phyloP scores from a whole-genome alignment of 805 yeast genomes.

The Candida gorgasii region DNA sequence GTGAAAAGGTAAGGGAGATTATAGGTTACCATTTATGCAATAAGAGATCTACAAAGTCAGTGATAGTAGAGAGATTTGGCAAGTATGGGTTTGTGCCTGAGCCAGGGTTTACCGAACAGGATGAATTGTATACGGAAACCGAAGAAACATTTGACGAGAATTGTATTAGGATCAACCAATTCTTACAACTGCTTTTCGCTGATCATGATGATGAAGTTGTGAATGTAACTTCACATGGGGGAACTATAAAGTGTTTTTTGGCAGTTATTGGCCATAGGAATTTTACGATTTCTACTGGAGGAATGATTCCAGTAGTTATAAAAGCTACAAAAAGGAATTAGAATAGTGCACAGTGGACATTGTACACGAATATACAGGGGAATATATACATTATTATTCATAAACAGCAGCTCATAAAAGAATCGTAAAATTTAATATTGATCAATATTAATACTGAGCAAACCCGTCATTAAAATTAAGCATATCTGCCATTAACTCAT shows the following conservation, averaged over 20 bases:
- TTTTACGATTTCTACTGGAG: slow-evolving; percentile 62
- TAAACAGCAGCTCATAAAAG: too few relatives aligned
- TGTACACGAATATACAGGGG: too few relatives aligned
- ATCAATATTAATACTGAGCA: too few relatives aligned
- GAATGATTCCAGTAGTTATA: slow-evolving; percentile 61
- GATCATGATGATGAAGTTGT: slow-evolving; percentile 25
- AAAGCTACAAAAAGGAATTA: slow-evolving; percentile 31
- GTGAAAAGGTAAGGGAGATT: slow-evolving; percentile 59
- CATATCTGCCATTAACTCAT: background rate
- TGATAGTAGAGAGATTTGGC: slow-evolving; percentile 39
- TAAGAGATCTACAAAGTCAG: slow-evolving; percentile 46
- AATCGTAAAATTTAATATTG: too few relatives aligned
- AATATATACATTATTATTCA: too few relatives aligned
- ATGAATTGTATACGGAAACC: slow-evolving; percentile 43
- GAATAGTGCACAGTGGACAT: background rate
- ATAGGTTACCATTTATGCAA: slow-evolving; percentile 65
- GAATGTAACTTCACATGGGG: slow-evolving; percentile 54
- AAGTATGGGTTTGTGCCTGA: slow-evolving; percentile 35
- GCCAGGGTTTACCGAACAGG: slow-evolving; percentile 45
- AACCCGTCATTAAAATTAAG: background rate
- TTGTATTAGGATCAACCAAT: slow-evolving; percentile 47
- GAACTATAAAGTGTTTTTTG: slow-evolving; percentile 49
- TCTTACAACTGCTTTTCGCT: slow-evolving; percentile 36
- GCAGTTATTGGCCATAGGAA: slow-evolving; percentile 52
- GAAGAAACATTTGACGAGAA: slow-evolving; percentile 52